Conservation (phyloP, 1,284 basidiomycete genomes). For the Leccinum fuscescens region DNA sequence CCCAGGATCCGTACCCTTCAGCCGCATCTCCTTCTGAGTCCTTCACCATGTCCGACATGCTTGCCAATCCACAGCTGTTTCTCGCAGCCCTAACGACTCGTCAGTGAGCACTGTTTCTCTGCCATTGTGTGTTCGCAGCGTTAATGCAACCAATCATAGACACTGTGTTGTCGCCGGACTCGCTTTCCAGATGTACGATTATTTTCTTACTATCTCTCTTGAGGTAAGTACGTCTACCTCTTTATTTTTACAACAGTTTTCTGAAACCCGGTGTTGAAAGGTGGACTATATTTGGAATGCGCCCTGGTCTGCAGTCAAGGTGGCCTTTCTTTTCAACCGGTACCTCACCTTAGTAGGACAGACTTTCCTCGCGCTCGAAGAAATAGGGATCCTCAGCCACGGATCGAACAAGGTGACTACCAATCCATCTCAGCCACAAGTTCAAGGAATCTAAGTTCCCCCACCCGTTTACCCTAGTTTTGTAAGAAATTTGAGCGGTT, state of each 20-base stretch:
- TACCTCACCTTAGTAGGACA: conserved; percentile 13
- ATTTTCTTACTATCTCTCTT: conserved; percentile 8
- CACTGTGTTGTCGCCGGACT: conserved; percentile 2
- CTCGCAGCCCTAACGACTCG: neutral
- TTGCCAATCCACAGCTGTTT: neutral
- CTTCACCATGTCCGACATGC: neutral
- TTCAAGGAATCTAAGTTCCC: neutral
- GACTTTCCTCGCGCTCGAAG: neutral
- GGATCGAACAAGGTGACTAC: neutral
- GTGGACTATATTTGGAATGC: conserved; percentile 16
- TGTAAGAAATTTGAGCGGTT: neutral
- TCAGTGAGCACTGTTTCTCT: neutral
- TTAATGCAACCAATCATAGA: neutral
- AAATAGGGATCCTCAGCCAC: neutral
- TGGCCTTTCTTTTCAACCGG: conserved; percentile 16
- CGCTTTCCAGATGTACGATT: conserved; percentile 12
- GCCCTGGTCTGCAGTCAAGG: conserved; percentile 11
- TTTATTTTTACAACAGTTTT: neutral
- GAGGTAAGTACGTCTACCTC: neutral
- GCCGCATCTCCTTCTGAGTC: neutral
- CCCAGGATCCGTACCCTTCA: neutral
- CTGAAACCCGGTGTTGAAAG: neutral
- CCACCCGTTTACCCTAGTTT: neutral
- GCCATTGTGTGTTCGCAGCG: neutral
- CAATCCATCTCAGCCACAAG: neutral